phyloP scores from a whole-genome alignment of 164 flowering plant genomes.

The Amborella trichopoda region DNA sequence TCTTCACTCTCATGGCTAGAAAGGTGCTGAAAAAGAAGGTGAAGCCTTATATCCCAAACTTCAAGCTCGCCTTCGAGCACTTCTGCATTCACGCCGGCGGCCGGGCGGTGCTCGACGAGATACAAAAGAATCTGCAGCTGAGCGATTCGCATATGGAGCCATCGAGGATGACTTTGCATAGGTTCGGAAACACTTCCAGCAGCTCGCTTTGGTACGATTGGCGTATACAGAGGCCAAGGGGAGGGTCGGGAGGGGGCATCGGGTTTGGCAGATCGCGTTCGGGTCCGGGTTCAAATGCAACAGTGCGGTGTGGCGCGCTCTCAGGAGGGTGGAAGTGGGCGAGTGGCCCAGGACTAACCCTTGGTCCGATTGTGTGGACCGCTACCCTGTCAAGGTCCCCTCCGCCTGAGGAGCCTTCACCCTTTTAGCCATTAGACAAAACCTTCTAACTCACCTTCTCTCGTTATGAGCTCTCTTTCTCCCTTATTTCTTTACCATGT shows the following conservation, averaged over 20 bases:
- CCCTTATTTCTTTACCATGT: too few species aligned
- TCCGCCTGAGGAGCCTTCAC: too few species aligned
- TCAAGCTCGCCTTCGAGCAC: conserved; percentile 49
- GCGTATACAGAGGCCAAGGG: conserved; percentile 71
- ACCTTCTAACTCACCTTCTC: too few species aligned
- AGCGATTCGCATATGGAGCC: conserved; percentile 85
- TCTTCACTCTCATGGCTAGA: conserved; percentile 35
- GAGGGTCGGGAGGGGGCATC: conserved; percentile 39
- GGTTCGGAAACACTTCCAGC: conserved; percentile 79
- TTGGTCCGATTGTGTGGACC: conserved; percentile 36
- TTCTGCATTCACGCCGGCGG: conserved; percentile 86
- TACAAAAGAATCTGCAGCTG: conserved; percentile 62
- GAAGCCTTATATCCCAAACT: conserved; percentile 81
- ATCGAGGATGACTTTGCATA: conserved; percentile 72
- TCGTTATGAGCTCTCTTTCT: too few species aligned
- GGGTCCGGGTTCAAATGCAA: conserved; percentile 92
- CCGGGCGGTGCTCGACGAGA: conserved; percentile 63
- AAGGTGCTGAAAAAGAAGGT: conserved; percentile 39
- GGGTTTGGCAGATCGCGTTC: conserved; percentile 87
- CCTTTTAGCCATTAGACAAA: too few species aligned
- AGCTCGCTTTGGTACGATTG: conserved; percentile 45
- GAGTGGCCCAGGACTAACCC: conserved; percentile 29
- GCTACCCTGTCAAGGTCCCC: conserved; percentile 48
- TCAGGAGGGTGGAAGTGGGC: conserved; percentile 6
- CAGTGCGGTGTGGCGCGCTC: conserved; percentile 79